Conservation (phyloP, 2,329 filamentous ascomycete species). For the Lachnellula subtilissima region DNA sequence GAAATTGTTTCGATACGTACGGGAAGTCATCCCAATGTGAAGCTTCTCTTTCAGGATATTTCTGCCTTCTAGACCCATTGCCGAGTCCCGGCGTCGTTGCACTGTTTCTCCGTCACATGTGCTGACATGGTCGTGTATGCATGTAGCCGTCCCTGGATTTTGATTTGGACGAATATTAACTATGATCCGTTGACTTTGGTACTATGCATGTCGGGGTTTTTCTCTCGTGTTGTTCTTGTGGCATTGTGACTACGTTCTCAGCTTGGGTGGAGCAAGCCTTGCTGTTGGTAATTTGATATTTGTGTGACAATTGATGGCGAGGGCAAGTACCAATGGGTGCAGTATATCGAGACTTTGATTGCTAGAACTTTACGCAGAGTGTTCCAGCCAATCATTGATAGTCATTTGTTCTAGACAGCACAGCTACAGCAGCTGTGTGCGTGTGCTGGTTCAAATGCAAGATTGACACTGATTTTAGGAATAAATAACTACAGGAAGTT, state of each 20-base stretch:
- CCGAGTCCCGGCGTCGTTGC: background rate
- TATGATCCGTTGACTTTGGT: background rate
- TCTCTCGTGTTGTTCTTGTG: background rate
- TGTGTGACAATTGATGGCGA: background rate
- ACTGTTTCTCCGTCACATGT: background rate
- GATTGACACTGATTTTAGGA: background rate
- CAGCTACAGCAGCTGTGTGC: background rate
- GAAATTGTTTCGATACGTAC: too few species aligned
- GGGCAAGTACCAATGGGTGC: background rate
- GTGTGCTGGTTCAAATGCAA: background rate
- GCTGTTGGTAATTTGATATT: too few species aligned
- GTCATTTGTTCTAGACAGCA: background rate
- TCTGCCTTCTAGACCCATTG: too few species aligned
- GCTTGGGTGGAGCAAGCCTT: too few species aligned
- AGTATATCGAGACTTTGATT: background rate
- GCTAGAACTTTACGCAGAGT: background rate
- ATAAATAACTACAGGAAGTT: background rate
- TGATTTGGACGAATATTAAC: background rate
- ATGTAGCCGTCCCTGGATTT: background rate
- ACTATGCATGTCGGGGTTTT: background rate
- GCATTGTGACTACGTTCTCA: too few species aligned
- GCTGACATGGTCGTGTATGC: background rate
- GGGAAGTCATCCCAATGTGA: too few species aligned
- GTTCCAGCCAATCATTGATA: background rate
- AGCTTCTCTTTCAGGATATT: too few species aligned